A percentile compares a stretch with the other conserved stretches of the same genome.
Evolutionary conservation across 2,329 filamentous ascomycete species (phyloP).

Genomic region (Scedosporium boydii): DNA sequence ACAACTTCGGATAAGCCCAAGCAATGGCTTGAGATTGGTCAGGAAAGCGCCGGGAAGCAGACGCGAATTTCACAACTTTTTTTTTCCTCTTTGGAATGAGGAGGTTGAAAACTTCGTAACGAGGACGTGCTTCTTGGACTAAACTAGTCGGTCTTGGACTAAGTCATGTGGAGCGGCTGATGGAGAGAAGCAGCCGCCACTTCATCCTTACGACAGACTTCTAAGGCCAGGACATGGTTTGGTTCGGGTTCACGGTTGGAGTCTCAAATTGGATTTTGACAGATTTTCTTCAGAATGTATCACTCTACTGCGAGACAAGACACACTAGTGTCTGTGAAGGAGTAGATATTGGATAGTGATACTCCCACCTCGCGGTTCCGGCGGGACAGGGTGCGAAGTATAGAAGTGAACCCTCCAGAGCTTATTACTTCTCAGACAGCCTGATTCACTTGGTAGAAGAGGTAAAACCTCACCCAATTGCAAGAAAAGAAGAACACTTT

Average conservation of each 20-base stretch:
- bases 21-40: neutral
- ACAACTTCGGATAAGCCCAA: neutral
- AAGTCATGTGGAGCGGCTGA: neutral
- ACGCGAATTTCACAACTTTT: neutral
- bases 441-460: neutral
- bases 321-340: neutral
- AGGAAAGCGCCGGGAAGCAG: neutral
- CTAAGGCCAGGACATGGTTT: too few species aligned
- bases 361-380: neutral
- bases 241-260: neutral
- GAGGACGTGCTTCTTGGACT: too few species aligned
- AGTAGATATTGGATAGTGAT: neutral
- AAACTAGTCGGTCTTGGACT: neutral
- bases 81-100: neutral
- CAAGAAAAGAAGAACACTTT: neutral
- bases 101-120: neutral
- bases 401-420: neutral
- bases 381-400: neutral
- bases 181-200: neutral
- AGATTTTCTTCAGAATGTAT: neutral
- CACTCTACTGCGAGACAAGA: neutral
- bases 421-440: neutral
- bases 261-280: neutral
- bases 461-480: neutral
- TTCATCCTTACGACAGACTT: neutral